phyloP scores from a whole-genome alignment of 208 protist species.

The Crithidia mellificae region DNA sequence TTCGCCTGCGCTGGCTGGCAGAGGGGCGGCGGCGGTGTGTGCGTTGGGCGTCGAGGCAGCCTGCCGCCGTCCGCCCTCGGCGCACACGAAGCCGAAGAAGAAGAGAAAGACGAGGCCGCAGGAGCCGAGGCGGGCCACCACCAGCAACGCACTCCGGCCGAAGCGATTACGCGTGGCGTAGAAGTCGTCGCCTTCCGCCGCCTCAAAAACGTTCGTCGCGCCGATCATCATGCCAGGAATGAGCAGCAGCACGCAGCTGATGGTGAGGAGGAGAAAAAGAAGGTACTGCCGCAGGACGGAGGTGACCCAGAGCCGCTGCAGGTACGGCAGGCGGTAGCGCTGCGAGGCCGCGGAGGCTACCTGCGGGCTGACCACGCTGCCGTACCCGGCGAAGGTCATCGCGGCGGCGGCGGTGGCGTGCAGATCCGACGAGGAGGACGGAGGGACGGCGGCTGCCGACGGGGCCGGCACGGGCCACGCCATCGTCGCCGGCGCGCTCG shows the following conservation, averaged over 20 bases:
- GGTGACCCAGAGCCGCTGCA: conserved; percentile 50
- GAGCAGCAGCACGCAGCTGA: conserved; percentile 32
- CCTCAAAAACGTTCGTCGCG: conserved; percentile 40
- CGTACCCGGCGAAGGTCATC: conserved; percentile 1
- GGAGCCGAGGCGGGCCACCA: conserved; percentile 19
- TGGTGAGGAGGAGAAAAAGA: conserved; percentile 34
- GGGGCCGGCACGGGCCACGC: not conserved
- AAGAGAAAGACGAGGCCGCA: conserved; percentile 13
- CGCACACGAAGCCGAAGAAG: conserved; percentile 15
- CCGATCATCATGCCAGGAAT: conserved; percentile 34
- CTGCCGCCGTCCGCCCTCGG: not conserved
- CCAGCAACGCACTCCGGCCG: conserved; percentile 33
- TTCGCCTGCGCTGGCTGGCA: not conserved
- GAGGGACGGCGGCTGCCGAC: too few species aligned
- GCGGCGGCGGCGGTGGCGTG: not conserved
- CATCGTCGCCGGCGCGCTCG: not conserved
- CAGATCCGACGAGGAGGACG: too few species aligned
- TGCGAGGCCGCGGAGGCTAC: not conserved
- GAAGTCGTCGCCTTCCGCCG: conserved; percentile 23
- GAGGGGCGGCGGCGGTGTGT: too few species aligned
- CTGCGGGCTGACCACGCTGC: not conserved
- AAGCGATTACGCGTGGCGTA: conserved; percentile 40
- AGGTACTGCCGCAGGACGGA: conserved; percentile 49
- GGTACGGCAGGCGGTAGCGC: conserved; percentile 34
- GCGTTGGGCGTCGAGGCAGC: not conserved